Conservation (phyloP, 2,329 filamentous ascomycete species). For the Cadophora luteo-olivacea region DNA sequence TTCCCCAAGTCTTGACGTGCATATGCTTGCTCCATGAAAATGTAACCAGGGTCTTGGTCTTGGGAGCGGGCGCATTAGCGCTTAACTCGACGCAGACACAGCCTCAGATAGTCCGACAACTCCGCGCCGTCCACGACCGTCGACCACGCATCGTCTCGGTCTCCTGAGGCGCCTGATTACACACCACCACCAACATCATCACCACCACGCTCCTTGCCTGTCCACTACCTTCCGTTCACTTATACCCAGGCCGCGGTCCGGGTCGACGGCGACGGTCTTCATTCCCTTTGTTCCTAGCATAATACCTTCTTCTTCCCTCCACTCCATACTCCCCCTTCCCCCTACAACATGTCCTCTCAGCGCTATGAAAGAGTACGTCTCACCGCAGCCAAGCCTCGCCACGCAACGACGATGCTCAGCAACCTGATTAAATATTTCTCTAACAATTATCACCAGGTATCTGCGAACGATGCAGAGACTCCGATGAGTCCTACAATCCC, state of each 20-base stretch:
- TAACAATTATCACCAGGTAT: conserved; percentile 53
- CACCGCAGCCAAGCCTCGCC: conserved; percentile 30
- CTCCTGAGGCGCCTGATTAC: too few species aligned
- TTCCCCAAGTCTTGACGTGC: conserved; percentile 19
- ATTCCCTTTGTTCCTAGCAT: conserved; percentile 35
- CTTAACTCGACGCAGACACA: too few species aligned
- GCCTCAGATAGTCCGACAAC: too few species aligned
- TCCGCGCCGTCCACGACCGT: too few species aligned
- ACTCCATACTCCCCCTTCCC: too few species aligned
- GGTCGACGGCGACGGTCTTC: conserved; percentile 26
- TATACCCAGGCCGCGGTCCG: conserved; percentile 30
- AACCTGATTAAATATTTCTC: conserved; percentile 21
- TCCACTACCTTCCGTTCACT: conserved; percentile 30
- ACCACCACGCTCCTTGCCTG: conserved; percentile 13
- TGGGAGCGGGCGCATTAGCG: too few species aligned
- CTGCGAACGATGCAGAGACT: conserved; percentile 62
- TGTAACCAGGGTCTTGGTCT: background rate
- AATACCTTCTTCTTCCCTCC: conserved; percentile 4
- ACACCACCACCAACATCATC: conserved; percentile 13
- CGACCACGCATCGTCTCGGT: too few species aligned
- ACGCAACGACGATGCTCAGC: conserved; percentile 29
- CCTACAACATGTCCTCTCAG: conserved; percentile 43
- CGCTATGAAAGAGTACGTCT: conserved; percentile 62
- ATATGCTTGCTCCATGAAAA: conserved; percentile 15
- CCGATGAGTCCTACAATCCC: conserved; percentile 44